Evolutionary conservation across 495 filamentous ascomycete species (phyloP).

Genomic region (Hypoxylon fragiforme): DNA sequence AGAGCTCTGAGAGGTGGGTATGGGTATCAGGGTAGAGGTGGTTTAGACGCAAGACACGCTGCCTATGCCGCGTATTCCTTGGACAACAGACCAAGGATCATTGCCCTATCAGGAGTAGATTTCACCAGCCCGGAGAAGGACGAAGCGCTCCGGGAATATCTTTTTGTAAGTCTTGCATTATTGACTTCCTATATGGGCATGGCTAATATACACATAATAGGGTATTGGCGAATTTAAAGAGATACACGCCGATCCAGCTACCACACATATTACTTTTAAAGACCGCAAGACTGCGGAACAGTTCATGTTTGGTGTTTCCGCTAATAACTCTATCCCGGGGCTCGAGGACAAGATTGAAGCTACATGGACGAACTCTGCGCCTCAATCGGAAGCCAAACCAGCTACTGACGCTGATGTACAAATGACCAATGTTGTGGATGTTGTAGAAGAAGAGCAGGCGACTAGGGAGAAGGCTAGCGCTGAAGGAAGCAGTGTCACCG

Average conservation of each 20-base stretch:
- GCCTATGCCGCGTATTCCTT: slow-evolving; percentile 72
- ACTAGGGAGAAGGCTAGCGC: slow-evolving; percentile 11
- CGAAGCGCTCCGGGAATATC: slow-evolving; percentile 80
- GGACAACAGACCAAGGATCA: slow-evolving; percentile 82
- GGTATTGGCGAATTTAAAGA: slow-evolving; percentile 80
- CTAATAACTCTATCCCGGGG: slow-evolving; percentile 65
- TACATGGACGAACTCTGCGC: slow-evolving; percentile 62
- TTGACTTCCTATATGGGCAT: neutral
- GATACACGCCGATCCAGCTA: slow-evolving; percentile 66
- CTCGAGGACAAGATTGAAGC: slow-evolving; percentile 75
- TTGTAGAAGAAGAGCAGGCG: slow-evolving; percentile 14
- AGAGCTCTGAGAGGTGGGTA: slow-evolving; percentile 54
- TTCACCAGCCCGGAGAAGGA: slow-evolving; percentile 69
- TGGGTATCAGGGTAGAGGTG: slow-evolving; percentile 62
- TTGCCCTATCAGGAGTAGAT: slow-evolving; percentile 72
- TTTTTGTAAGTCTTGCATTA: slow-evolving; percentile 67
- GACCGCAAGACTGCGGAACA: slow-evolving; percentile 89
- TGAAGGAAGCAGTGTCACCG: slow-evolving; percentile 3
- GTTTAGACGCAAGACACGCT: slow-evolving; percentile 45
- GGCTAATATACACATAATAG: slow-evolving; percentile 53
- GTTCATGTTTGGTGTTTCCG: slow-evolving; percentile 66
- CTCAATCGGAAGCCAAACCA: slow-evolving; percentile 12
- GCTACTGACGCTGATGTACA: slow-evolving; percentile 9
- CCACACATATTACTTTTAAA: slow-evolving; percentile 74
- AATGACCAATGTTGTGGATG: slow-evolving; percentile 5